Conservation (phyloP, 1,139 yeast genomes). For the Lipomyces yarrowii region DNA sequence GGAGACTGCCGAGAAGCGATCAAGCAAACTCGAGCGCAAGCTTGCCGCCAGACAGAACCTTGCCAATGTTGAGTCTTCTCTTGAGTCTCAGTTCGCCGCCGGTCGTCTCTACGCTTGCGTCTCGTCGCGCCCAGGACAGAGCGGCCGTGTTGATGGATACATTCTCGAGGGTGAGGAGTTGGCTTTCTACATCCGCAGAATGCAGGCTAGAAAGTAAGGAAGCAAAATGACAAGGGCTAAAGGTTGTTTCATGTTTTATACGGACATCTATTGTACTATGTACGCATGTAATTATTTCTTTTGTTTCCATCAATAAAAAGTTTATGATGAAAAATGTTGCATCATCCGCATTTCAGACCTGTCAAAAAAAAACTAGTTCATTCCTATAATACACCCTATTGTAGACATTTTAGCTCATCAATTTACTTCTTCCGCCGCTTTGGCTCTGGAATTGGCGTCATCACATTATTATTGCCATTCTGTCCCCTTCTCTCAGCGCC, state of each 20-base stretch:
- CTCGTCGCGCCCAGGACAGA: slow-evolving; percentile 99
- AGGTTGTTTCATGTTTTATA: slow-evolving; percentile 1
- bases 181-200: slow-evolving; percentile 99
- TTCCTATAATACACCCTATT: background rate
- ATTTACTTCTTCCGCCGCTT: slow-evolving; percentile 24
- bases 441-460: slow-evolving; percentile 6
- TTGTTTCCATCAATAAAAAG: slow-evolving; percentile 11
- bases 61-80: slow-evolving; percentile 86
- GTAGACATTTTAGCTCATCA: background rate
- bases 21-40: slow-evolving; percentile 87
- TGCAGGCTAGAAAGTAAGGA: slow-evolving; percentile 95
- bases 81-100: slow-evolving; percentile 94
- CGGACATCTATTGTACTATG: slow-evolving; percentile 17
- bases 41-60: slow-evolving; percentile 86
- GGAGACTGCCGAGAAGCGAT: slow-evolving; percentile 50
- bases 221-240: background rate
- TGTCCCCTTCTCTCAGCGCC: slow-evolving; percentile 33
- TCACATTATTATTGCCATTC: slow-evolving; percentile 1
- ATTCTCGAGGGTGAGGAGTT: slow-evolving; percentile 99
- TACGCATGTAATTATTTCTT: slow-evolving; percentile 29
- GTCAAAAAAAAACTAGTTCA: background rate
- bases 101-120: slow-evolving; percentile 99
- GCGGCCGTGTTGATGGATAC: slow-evolving; percentile 99
- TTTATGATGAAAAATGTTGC: background rate
- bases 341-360: background rate